Evolutionary conservation across 2,329 filamentous ascomycete species (phyloP), one percentile per base, ranked within the genome.

Genomic region (Bipolaris victoriae): DNA sequence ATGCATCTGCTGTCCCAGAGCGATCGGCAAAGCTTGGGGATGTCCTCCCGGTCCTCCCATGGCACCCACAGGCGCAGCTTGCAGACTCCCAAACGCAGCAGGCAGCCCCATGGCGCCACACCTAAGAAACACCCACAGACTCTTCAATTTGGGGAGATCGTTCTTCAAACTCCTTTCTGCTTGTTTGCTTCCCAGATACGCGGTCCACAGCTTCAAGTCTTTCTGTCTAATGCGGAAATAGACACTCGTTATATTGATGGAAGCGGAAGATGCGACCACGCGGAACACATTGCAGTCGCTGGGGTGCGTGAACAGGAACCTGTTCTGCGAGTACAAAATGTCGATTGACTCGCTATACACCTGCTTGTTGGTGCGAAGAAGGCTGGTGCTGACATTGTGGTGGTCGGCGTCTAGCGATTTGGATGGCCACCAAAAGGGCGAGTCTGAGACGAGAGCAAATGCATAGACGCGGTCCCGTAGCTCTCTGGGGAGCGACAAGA

Each of bases 241-340:
- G 4, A 76, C 69, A 9, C 62, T 67, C 26, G 64, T 64, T 11
- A 77, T 71, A 45, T 62, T 57, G 16, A 60, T 52, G 3, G 72
- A 69, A 40, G 64, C 66, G 6, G 66, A 66, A 9, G 72, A 70
- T 13, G 72, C 55, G 22, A 76, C 61, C 43, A 76, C 65, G 58
- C 74, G 69, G 61, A 78, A 78, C 60, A 78, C 72, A 64, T 74
- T 78, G 61, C 71, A 75, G 55, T 78, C 76, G 48, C 69, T 74
- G 6, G 76, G 76, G 49, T 78, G 75, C 4, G 66, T 69, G 66
- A 78, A 78, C 50, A 74, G 62, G 53, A 77, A 75, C 46, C 70
- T 73, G 65, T 77, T 78, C 16, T 49, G 49, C 11, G 65, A 52
- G 61, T 77, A 78, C n/a, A 78, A 66, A 13, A 76, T 57, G 0